Evolutionary conservation across 345 rosid genomes (phyloP), one percentile per base, ranked within the genome.

Genomic region (Pugionium cornutum): DNA sequence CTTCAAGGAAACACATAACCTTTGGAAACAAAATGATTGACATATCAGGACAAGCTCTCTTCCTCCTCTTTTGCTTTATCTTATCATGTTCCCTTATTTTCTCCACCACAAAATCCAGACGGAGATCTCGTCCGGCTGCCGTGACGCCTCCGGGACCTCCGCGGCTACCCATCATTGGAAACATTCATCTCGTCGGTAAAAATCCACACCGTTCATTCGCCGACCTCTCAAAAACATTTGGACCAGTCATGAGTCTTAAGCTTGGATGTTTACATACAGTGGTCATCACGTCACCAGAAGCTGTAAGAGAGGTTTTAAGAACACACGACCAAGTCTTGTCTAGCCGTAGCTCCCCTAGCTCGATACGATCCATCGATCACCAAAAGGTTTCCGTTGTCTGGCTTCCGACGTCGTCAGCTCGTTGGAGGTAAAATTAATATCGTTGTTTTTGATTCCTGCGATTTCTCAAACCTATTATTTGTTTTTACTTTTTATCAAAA

Each of bases 191-290:
- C 3, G 64, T 81, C 27, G 81, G 86, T 2, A 25, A 59, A 47
- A 73, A 66, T 3, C 70, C 83, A 34, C 84, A 79, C 47, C 52
- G 3, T 33, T 62, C 78, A 55, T 68, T 84, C 2, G 69, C 74
- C 18, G 9, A 72, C 29, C 72, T 84, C 40, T 70, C 86, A 27
- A 64, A 74, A 62, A 69, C 53, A 0, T 56, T 69, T 57, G 89
- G 84, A 52, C 86, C 79, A 9, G 49, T 82, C 41, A 82, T 80
- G 75, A 66, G 65, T 58, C 76, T 82, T 29, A 76, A 76, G 42
- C 46, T 74, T 46, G 77, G 77, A 31, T 37, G 52, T 36, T 40
- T 62, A 11, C 31, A 61, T 10, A 29, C 62, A 7, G 69, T 61
- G 41, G 73, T 74, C 9, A 4, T 67, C 18, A 39, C 57, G 53